Evolutionary conservation across 2,329 filamentous ascomycete species (phyloP).

Genomic region (Emericellopsis atlantica): DNA sequence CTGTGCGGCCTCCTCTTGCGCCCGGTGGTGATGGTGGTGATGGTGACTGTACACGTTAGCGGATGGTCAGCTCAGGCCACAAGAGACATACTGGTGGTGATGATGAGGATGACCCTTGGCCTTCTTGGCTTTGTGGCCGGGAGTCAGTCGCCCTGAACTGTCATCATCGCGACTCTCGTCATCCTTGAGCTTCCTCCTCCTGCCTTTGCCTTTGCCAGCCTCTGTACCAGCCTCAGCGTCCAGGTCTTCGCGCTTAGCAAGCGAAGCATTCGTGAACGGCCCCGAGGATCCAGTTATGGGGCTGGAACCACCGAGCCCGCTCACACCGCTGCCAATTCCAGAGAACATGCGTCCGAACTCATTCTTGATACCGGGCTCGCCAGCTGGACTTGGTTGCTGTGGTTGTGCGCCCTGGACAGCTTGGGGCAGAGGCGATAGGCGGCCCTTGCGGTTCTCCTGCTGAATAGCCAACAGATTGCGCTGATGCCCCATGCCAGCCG

Average conservation of each 20-base stretch:
- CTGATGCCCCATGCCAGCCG: slow-evolving; percentile 39
- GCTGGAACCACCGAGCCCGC: slow-evolving; percentile 36
- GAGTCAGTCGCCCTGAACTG: slow-evolving; percentile 47
- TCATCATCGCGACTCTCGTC: slow-evolving; percentile 61
- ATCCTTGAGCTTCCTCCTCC: slow-evolving; percentile 63
- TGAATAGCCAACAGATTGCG: slow-evolving; percentile 68
- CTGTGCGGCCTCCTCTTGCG: slow-evolving; percentile 20
- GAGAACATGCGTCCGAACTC: slow-evolving; percentile 93
- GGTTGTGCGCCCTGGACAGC: slow-evolving; percentile 86
- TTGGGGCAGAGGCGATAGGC: slow-evolving; percentile 80
- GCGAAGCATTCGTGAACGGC: slow-evolving; percentile 31
- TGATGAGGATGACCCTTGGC: slow-evolving; percentile 55
- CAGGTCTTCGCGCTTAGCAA: slow-evolving; percentile 39
- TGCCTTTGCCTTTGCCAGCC: slow-evolving; percentile 32
- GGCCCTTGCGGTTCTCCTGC: slow-evolving; percentile 67
- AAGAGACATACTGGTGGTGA: slow-evolving; percentile 42
- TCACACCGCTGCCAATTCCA: slow-evolving; percentile 59
- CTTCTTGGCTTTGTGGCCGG: slow-evolving; percentile 48
- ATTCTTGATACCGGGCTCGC: slow-evolving; percentile 83
- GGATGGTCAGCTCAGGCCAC: not conserved
- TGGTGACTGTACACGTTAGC: slow-evolving; percentile 24
- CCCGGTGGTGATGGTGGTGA: slow-evolving; percentile 44
- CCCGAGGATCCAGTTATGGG: slow-evolving; percentile 27
- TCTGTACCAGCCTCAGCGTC: slow-evolving; percentile 34
- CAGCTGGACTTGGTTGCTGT: slow-evolving; percentile 63